Evolutionary conservation across 2,329 filamentous ascomycete species (phyloP).

Genomic region (Ilyonectria mors-panacis): DNA sequence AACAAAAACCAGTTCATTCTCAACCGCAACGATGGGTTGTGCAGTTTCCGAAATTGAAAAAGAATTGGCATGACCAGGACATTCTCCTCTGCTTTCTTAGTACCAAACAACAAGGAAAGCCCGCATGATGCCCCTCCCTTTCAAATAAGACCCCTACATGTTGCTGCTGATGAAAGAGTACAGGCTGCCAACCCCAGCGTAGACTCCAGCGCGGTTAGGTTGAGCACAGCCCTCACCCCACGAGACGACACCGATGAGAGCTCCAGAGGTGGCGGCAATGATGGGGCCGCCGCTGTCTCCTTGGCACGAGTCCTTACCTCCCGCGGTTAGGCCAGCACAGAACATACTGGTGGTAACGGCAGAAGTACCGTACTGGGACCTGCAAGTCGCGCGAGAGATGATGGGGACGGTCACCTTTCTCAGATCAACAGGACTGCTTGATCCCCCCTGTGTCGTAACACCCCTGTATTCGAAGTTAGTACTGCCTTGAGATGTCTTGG

Average conservation of each 20-base stretch:
- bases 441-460: slow-evolving; percentile 34
- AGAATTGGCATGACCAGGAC: not conserved
- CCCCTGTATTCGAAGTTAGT: slow-evolving; percentile 39
- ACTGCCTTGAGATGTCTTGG: not conserved
- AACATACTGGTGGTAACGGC: slow-evolving; percentile 51
- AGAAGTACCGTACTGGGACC: slow-evolving; percentile 40
- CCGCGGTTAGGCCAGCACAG: slow-evolving; percentile 48
- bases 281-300: slow-evolving; percentile 53
- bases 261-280: slow-evolving; percentile 38
- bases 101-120: not conserved
- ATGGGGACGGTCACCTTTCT: slow-evolving; percentile 52
- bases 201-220: slow-evolving; percentile 47
- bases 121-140: not conserved
- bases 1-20: not conserved
- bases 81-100: not conserved
- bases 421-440: slow-evolving; percentile 37
- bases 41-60: not conserved
- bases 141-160: slow-evolving; percentile 10
- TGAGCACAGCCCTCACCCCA: slow-evolving; percentile 51
- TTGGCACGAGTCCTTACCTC: slow-evolving; percentile 52
- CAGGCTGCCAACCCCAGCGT: slow-evolving; percentile 46
- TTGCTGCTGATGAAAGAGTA: slow-evolving; percentile 47
- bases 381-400: slow-evolving; percentile 47
- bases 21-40: not conserved
- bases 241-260: slow-evolving; percentile 50